Evolutionary conservation across 2,329 filamentous ascomycete genomes (phyloP).

Genomic region (Macrophomina pseudophaseolina): DNA sequence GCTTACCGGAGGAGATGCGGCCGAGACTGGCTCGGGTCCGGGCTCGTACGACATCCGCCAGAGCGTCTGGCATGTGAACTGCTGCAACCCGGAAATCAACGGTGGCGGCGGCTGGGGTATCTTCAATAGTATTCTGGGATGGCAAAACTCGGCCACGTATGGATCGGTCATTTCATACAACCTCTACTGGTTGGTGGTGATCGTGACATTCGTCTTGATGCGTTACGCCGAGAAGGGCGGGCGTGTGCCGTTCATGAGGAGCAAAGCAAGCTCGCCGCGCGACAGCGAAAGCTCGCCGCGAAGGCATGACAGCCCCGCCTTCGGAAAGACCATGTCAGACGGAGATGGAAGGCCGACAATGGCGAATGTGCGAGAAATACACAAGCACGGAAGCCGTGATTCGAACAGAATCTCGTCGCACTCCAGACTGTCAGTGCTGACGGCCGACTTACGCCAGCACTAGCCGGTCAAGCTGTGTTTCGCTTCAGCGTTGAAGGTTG

Average conservation of each 20-base stretch:
- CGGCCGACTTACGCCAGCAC: constrained; percentile 13
- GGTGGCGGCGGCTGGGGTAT: constrained; percentile 83
- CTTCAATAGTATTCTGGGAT: constrained; percentile 84
- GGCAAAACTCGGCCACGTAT: constrained; percentile 87
- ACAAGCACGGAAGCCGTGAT: constrained; percentile 4
- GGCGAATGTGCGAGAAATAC: constrained; percentile 19
- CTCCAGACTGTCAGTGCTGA: constrained; percentile 4
- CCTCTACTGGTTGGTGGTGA: constrained; percentile 80
- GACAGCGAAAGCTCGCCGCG: constrained; percentile 16
- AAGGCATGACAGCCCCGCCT: background rate
- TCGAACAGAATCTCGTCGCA: constrained; percentile 18
- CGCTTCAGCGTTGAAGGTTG: background rate
- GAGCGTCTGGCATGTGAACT: constrained; percentile 85
- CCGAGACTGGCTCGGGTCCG: constrained; percentile 68
- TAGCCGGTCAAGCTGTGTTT: background rate
- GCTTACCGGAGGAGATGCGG: constrained; percentile 65
- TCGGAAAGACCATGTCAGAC: background rate
- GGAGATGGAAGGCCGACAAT: constrained; percentile 1
- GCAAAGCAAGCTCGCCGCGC: background rate
- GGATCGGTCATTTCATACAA: constrained; percentile 88
- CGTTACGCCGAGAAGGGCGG: constrained; percentile 68
- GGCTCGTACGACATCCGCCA: constrained; percentile 80
- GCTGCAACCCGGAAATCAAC: constrained; percentile 75
- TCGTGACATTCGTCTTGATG: constrained; percentile 67
- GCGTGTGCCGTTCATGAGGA: constrained; percentile 49